Percentiles rank a stretch among this genome's conserved stretches.
phyloP scores from a whole-genome alignment of 106 monocot species.

The Amphibolis antarctica region DNA sequence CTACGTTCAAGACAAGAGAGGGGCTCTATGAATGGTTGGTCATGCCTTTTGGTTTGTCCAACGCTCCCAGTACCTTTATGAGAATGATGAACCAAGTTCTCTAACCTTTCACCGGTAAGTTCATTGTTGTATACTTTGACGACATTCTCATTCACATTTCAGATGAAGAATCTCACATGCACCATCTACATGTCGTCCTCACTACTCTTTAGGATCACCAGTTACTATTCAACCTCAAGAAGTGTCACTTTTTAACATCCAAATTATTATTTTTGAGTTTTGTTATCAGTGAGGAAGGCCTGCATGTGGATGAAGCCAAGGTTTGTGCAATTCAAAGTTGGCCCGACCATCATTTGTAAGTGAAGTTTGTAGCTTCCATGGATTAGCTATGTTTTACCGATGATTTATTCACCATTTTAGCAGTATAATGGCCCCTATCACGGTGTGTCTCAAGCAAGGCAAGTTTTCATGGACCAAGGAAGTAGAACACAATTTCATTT shows the following conservation, averaged over 20 bases:
- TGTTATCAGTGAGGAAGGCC: too few species aligned
- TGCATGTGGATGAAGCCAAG: too few species aligned
- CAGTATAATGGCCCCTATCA: neutral
- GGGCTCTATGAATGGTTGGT: constrained; percentile 2
- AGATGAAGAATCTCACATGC: neutral
- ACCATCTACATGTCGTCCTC: neutral
- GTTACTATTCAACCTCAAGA: neutral
- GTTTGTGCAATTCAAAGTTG: too few species aligned
- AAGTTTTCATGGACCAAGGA: neutral
- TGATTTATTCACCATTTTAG: neutral
- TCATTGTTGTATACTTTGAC: neutral
- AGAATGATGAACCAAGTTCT: neutral
- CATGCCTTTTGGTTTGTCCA: neutral
- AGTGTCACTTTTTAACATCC: neutral
- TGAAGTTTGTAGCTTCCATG: too few species aligned
- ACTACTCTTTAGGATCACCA: neutral
- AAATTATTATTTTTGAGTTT: too few species aligned
- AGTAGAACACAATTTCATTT: neutral
- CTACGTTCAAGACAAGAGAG: neutral
- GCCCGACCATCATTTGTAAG: too few species aligned
- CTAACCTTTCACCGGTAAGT: neutral
- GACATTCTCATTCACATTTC: neutral
- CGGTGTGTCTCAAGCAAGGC: neutral
- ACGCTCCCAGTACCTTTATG: neutral
- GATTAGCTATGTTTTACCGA: neutral